Percentiles rank a stretch among this genome's conserved stretches.
Conservation (phyloP, 345 rosid species). For the Capsella bursapastoris region DNA sequence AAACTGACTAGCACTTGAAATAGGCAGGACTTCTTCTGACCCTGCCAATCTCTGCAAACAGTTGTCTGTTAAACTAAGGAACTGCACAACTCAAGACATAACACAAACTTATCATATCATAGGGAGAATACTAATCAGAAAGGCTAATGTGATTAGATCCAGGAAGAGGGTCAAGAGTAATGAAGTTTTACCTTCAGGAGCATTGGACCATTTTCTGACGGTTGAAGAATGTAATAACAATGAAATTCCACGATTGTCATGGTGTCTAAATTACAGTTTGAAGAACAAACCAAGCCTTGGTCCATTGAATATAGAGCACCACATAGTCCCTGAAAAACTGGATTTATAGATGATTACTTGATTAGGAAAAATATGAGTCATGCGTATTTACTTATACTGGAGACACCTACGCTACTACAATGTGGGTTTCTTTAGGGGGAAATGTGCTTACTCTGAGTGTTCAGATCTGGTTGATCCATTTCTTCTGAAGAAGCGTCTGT, state of each 20-base stretch:
- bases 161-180: conserved; percentile 15
- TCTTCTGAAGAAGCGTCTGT: conserved; percentile 61
- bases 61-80: conserved; percentile 31
- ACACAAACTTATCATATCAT: background rate
- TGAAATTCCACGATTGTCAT: conserved; percentile 58
- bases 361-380: conserved; percentile 25
- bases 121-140: conserved; percentile 2
- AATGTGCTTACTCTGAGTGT: conserved; percentile 63
- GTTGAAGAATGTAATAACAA: conserved; percentile 86
- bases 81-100: conserved; percentile 22
- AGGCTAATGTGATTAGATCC: background rate
- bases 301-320: conserved; percentile 69
- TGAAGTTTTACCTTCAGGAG: conserved; percentile 73
- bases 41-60: conserved; percentile 79
- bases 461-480: conserved; percentile 66
- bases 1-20: conserved; percentile 52
- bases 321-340: conserved; percentile 89
- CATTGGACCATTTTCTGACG: conserved; percentile 87
- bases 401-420: background rate
- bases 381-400: background rate
- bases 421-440: conserved; percentile 15
- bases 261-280: conserved; percentile 68
- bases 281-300: conserved; percentile 78
- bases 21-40: conserved; percentile 74
- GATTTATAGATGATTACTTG: conserved; percentile 23